Conservation (phyloP, 495 filamentous ascomycete genomes). For the Rostrohypoxylon terebratum region DNA sequence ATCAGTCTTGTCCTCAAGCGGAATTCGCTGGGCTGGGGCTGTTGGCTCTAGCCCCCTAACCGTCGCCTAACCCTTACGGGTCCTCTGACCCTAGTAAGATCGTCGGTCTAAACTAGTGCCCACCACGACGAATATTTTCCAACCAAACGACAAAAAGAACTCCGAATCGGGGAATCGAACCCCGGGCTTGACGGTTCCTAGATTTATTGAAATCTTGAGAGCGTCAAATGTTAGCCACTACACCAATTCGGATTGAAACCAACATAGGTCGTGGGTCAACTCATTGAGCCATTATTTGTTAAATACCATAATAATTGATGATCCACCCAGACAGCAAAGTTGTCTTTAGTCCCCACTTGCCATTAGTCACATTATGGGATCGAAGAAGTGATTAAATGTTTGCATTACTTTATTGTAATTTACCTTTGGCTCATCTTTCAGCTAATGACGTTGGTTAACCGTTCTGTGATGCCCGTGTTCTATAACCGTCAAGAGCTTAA, state of each 20-base stretch:
- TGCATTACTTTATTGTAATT: conserved; percentile 16
- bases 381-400: background rate
- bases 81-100: background rate
- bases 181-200: conserved; percentile 50
- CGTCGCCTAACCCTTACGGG: background rate
- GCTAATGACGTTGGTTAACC: background rate
- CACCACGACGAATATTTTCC: background rate
- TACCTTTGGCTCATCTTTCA: background rate
- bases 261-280: background rate
- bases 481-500: conserved; percentile 28
- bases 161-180: conserved; percentile 57
- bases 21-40: too few relatives aligned
- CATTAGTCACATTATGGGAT: background rate
- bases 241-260: conserved; percentile 49
- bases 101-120: background rate
- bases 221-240: conserved; percentile 55
- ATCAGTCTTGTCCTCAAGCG: too few relatives aligned
- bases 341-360: background rate
- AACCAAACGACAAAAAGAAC: conserved; percentile 18
- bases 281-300: background rate
- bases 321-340: background rate
- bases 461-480: background rate
- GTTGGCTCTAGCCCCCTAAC: too few relatives aligned
- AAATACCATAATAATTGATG: background rate
- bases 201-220: conserved; percentile 37